phyloP scores from a whole-genome alignment of 2,329 filamentous ascomycete species.

The Biscogniauxia marginata region DNA sequence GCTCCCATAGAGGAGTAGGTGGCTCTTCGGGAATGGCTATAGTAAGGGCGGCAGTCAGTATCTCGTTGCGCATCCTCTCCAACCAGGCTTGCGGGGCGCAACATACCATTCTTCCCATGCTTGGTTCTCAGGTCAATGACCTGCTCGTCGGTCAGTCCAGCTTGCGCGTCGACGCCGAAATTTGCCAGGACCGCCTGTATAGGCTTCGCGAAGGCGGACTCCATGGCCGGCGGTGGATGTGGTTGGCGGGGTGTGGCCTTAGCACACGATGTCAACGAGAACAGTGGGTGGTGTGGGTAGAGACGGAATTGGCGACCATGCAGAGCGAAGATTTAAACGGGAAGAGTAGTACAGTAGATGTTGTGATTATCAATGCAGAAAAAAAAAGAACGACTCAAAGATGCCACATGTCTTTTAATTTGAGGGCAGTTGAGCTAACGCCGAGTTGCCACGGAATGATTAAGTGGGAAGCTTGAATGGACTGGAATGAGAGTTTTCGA shows the following conservation, averaged over 20 bases:
- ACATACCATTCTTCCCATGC: constrained; percentile 66
- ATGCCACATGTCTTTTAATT: constrained; percentile 34
- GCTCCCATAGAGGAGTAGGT: constrained; percentile 91
- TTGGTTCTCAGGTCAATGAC: constrained; percentile 54
- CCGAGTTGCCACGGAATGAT: constrained; percentile 16
- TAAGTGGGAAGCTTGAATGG: constrained; percentile 3
- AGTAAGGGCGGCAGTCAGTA: constrained; percentile 11
- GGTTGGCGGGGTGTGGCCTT: constrained; percentile 20
- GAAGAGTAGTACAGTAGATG: too few species aligned
- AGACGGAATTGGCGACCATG: constrained; percentile 15
- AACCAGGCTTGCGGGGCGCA: constrained; percentile 1
- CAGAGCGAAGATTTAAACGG: too few species aligned
- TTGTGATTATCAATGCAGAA: constrained; percentile 4
- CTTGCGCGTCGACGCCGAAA: constrained; percentile 54
- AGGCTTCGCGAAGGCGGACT: constrained; percentile 60
- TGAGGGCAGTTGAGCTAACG: constrained; percentile 3
- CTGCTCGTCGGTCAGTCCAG: constrained; percentile 60
- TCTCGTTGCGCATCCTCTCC: constrained; percentile 14
- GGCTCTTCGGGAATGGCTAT: constrained; percentile 79
- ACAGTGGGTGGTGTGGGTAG: constrained; percentile 9
- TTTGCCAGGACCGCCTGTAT: constrained; percentile 57
- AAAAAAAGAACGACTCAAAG: constrained; percentile 20
- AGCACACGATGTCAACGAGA: constrained; percentile 10
- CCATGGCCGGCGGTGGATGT: constrained; percentile 45
- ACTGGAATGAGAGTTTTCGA: neutral